Conservation (phyloP, 2,329 filamentous ascomycete species). For the Clonostachys rosea region DNA sequence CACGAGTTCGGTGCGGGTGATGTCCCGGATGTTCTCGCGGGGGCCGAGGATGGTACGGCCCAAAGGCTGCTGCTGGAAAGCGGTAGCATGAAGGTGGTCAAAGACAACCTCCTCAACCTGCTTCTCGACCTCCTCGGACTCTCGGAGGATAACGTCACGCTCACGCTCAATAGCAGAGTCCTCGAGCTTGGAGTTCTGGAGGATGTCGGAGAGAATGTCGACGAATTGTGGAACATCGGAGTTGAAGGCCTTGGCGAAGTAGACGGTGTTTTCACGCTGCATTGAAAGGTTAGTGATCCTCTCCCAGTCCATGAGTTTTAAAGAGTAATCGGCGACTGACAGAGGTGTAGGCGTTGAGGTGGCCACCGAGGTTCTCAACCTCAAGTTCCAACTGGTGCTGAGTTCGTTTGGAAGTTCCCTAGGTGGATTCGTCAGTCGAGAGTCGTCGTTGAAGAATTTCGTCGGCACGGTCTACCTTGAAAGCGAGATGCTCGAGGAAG, state of each 20-base stretch:
- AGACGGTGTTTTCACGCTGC: slow-evolving; percentile 97
- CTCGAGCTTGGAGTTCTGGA: slow-evolving; percentile 99
- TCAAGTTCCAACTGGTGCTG: slow-evolving; percentile 98
- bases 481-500: slow-evolving; percentile 99
- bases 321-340: slow-evolving; percentile 48
- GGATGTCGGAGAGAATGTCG: slow-evolving; percentile 97
- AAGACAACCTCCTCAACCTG: slow-evolving; percentile 99
- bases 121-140: slow-evolving; percentile 99
- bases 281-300: slow-evolving; percentile 15
- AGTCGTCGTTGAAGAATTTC: slow-evolving; percentile 3
- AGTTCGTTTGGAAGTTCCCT: slow-evolving; percentile 91
- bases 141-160: slow-evolving; percentile 95
- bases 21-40: slow-evolving; percentile 96
- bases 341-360: slow-evolving; percentile 99
- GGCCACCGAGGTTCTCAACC: slow-evolving; percentile 99
- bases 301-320: background rate
- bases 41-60: slow-evolving; percentile 97
- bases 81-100: slow-evolving; percentile 96
- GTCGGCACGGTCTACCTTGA: slow-evolving; percentile 67
- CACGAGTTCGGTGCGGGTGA: slow-evolving; percentile 82
- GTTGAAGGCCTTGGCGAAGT: slow-evolving; percentile 99
- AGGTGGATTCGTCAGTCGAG: background rate
- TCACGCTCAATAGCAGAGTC: slow-evolving; percentile 89
- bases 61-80: slow-evolving; percentile 92
- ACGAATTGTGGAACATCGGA: slow-evolving; percentile 93